Base-by-base conservation (phyloP, 78 protist genomes). In the Polysphondylium violaceum region DNA sequence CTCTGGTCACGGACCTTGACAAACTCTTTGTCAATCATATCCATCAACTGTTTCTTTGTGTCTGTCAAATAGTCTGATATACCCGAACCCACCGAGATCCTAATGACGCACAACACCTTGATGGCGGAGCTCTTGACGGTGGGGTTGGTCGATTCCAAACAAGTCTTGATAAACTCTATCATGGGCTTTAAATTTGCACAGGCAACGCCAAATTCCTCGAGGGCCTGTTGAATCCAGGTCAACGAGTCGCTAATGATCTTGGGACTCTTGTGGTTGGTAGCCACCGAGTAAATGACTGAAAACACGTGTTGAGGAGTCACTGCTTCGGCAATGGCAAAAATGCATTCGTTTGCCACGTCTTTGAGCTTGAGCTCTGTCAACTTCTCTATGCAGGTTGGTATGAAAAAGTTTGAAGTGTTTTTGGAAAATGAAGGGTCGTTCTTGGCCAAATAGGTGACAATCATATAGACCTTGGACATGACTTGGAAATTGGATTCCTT, bases 401-500 rank as follows among this genome's bases (percentile, higher is more conserved):
- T 8, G 21, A 27, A 79, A 51, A 12, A 21, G 9, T 31, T 36
- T 2, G 41, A 16, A 41, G 56, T 40, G 8, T 44, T 21, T 68
- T 81, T 69, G 58, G 35, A 33, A 25, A 69, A 83, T 8, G 41
- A 36, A 11, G 60, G 14, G 31, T 83, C 91, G 11, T 7, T 27
- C 25, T 38, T 83, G 16, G 61, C 14, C 3, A 72, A n/a, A 14
- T 55, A 29, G 4, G 33, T 40, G 14, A 83, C 21, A 12, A 83
- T 69, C 16, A 61, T 12, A 12, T 69, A n/a, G 4, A 71, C 31
- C 53, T 55, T 53, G 23, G 50, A 68, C 12, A 44, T 36, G 9
- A 83, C 91, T 61, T 87, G 93, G 58, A 74, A 74, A 38, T 72
- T 87, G 0, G 74, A 8, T 61, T 87, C 93, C 31, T 87, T 87